A percentile compares a stretch with the other conserved stretches of the same genome.
phyloP scores from a whole-genome alignment of 495 filamentous ascomycete species.

The Hyaloscypha hepaticicola region DNA sequence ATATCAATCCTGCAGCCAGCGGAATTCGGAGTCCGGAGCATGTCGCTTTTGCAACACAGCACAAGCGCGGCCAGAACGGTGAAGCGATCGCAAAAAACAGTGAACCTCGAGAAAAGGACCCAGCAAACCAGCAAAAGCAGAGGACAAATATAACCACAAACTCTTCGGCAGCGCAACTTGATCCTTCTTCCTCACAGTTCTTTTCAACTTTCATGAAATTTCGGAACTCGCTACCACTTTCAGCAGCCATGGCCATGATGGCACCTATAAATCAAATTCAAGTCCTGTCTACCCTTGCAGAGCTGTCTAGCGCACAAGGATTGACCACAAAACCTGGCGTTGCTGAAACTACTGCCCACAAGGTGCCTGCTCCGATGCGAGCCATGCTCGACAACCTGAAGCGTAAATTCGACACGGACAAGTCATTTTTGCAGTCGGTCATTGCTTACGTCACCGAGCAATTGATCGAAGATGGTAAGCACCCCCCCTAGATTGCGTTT shows the following conservation, averaged over 20 bases:
- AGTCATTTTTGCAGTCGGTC: not conserved
- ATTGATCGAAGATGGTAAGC: not conserved
- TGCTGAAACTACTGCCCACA: not conserved
- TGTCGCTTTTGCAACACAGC: not conserved
- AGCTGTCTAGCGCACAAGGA: not conserved
- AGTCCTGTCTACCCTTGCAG: not conserved
- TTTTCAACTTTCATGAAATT: not conserved
- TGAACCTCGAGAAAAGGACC: not conserved
- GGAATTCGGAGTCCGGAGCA: too few species aligned
- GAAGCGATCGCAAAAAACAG: too few species aligned
- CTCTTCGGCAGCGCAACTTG: not conserved
- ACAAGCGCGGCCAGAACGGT: not conserved
- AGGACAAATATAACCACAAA: not conserved
- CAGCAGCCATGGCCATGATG: not conserved
- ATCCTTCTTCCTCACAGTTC: not conserved
- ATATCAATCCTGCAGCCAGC: not conserved
- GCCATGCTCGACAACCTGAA: not conserved
- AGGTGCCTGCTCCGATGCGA: not conserved
- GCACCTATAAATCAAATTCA: not conserved
- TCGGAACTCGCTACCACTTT: not conserved
- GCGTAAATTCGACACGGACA: not conserved
- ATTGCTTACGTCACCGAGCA: not conserved
- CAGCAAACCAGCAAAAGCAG: not conserved
- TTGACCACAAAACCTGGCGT: not conserved
- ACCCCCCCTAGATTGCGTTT: not conserved